Evolutionary conservation across 2,329 filamentous ascomycete genomes (phyloP), one percentile per base, ranked within the genome.

Genomic region (Teratosphaeria zuluensis): DNA sequence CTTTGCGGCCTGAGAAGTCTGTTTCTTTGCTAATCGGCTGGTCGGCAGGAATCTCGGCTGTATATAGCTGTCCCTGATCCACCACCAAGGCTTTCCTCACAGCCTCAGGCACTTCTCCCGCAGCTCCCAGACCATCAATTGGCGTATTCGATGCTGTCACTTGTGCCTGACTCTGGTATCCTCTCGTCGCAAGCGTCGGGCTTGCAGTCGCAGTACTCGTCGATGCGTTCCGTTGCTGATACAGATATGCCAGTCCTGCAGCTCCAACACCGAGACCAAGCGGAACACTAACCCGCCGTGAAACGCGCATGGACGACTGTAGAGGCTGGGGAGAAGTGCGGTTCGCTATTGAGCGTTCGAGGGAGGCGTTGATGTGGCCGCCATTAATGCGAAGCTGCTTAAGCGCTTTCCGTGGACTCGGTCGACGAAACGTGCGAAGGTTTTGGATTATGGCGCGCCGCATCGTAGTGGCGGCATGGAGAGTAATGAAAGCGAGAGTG

Each of bases 31-130:
- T 89, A 61, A 99, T 84, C 21, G 92, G 91, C 6, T 86, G 88
- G 68, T 95, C 89, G 60, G 89, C 90, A 19, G 90, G 85, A 62
- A 96, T 86, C 8, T 89, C 89, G 28, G 89, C 89, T 11, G 92
- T 94, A 70, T 92, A 92, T 55, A 99, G 83, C 73, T 95, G 87
- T 71, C 95, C 90, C 69, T 92, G 88, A 61, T 92, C 90, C 56
- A 99, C 89, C 51, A 96, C 85, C 28, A 97, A 80, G 21, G 95
- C 89, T 64, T 81, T 80, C 30, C 80, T 73, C 35, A 81, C 78
- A 35, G 77, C 69, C 80, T 91, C 74, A 75, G 83, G 70, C 11
- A 75, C 72, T 35, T 72, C 71, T 60, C 75, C 73, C 14, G 70
- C 61, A 8, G 64, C 57, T 8, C 61, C 55, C 31, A 66, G 61